Evolutionary conservation across 1,284 basidiomycete genomes (phyloP), one percentile per base, ranked within the genome.

Genomic region (Moniliella sp.): DNA sequence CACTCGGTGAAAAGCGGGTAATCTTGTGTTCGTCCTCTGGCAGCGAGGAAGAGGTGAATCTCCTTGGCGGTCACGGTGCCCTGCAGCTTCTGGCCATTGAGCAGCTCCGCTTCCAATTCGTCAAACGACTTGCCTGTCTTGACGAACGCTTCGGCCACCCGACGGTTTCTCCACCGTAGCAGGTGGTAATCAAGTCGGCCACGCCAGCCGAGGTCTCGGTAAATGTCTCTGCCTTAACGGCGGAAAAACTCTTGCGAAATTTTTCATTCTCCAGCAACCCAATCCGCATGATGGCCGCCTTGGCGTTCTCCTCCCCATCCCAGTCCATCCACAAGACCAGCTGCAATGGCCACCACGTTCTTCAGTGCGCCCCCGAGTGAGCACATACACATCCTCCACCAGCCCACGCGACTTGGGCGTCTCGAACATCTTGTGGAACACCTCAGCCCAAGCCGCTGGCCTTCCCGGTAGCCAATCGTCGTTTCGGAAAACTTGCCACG

Each of bases 1-100:
- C n/a, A n/a, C n/a, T n/a, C n/a, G n/a, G n/a, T 58, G 52, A 71
- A 70, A 7, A 71, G 61, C 12, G 69, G 69, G 50, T 69, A 71
- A 4, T 54, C 66, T 13, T 66, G 66, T n/a, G 67, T 55, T 30
- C 63, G 51, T 34, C 63, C 59, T 26, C 63, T 49, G 7, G 63
- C 62, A 38, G 62, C 54, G 27, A 71, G 62, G 62, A 69, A 68
- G 19, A 55, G 57, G 55, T 68, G 60, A 13, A 68, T 51, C 44
- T 68, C 67, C 35, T 64, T 56, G 15, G 66, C 65, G 12, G 67
- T 69, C 34, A 65, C 62, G 13, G 66, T 66, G 12, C 67, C 67
- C 46, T 69, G 67, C 8, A 69, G 59, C 62, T 66, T 70, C 46
- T 71, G 69, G 0, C 69, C 69, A 30, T 65, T 65, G 15, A 71